Conservation (phyloP, 352 stramenopile genomes). For the Phytophthora pini region DNA sequence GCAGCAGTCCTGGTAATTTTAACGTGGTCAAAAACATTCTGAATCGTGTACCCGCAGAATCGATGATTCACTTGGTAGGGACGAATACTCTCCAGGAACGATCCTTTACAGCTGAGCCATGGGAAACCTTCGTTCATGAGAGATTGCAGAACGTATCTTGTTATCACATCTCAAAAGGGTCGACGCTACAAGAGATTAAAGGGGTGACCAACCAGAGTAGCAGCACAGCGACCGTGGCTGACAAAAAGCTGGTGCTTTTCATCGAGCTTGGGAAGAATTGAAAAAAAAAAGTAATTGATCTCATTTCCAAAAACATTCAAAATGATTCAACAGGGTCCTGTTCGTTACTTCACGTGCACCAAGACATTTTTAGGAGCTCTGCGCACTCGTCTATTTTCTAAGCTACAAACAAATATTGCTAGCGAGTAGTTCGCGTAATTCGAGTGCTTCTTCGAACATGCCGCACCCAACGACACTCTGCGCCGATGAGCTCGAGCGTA, state of each 20-base stretch:
- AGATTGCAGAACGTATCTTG: background rate
- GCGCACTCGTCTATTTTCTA: constrained; percentile 1
- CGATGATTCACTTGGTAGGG: background rate
- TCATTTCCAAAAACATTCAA: too few relatives aligned
- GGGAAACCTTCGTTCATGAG: background rate
- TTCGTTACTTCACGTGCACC: too few relatives aligned
- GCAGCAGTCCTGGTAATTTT: background rate
- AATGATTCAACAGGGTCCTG: too few relatives aligned
- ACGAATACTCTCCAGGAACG: background rate
- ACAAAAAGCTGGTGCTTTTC: too few relatives aligned
- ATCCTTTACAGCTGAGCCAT: too few relatives aligned
- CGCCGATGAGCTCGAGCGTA: constrained; percentile 71
- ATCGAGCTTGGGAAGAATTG: too few relatives aligned
- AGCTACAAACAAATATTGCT: background rate
- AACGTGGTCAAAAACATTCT: background rate
- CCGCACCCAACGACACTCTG: constrained; percentile 58
- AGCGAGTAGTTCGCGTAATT: background rate
- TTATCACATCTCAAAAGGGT: background rate
- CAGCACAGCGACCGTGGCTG: too few relatives aligned
- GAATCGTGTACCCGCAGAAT: background rate
- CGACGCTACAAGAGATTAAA: background rate
- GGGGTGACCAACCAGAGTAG: background rate
- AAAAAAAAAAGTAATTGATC: too few relatives aligned
- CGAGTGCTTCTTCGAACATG: constrained; percentile 19
- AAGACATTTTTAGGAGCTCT: background rate